Evolutionary conservation across 495 filamentous ascomycete genomes (phyloP).

Genomic region (Neurospora tetraspora): DNA sequence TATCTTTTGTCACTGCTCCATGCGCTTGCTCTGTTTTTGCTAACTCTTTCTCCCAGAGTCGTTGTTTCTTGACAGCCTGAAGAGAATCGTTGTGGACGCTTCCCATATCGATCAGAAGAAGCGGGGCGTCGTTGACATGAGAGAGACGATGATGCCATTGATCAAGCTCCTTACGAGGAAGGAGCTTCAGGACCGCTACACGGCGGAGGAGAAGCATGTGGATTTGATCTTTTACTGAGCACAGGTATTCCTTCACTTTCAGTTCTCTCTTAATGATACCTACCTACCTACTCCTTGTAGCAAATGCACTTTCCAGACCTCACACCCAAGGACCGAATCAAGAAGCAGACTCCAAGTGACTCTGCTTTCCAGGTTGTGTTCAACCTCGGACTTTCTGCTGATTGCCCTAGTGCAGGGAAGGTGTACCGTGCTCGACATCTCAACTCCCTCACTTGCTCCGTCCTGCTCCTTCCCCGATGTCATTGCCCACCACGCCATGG

Average conservation of each 20-base stretch:
- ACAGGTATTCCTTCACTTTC: background rate
- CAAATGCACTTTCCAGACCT: background rate
- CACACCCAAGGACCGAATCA: background rate
- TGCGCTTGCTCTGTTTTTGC: background rate
- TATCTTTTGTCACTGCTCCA: background rate
- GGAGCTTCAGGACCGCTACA: conserved; percentile 63
- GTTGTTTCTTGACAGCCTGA: conserved; percentile 54
- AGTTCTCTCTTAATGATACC: background rate
- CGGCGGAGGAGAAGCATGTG: conserved; percentile 35
- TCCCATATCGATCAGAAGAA: conserved; percentile 91
- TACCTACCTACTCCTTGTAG: background rate
- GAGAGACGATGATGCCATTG: conserved; percentile 71
- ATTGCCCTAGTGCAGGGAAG: background rate
- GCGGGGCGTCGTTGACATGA: conserved; percentile 85
- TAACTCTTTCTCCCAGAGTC: conserved; percentile 41
- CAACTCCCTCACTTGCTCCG: background rate
- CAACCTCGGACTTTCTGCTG: background rate
- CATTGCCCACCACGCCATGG: background rate
- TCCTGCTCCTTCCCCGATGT: background rate
- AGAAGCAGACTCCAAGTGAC: background rate
- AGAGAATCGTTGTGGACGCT: conserved; percentile 77
- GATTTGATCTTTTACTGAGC: conserved; percentile 50
- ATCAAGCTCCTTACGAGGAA: conserved; percentile 53
- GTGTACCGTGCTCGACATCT: background rate
- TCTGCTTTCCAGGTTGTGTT: background rate